These are phyloP conservation scores for Sisymbrium irio DNA, from an alignment of 345 rosid species.

Conservation along the genomic window DNA sequence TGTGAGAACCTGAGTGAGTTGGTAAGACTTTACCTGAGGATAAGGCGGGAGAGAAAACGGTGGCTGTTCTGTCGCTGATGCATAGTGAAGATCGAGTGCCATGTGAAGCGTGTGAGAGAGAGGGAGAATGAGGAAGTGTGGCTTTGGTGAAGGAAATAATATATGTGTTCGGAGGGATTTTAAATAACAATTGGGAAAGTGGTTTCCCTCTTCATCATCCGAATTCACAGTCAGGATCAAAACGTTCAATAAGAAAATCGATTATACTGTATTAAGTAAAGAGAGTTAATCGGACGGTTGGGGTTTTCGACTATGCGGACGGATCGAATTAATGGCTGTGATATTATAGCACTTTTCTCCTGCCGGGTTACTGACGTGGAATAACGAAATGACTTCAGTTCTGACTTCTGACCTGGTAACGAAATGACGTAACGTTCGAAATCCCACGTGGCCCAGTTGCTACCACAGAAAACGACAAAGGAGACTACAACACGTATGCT, in stretches of 20 bases:
- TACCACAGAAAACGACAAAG: not conserved
- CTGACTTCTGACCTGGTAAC: not conserved
- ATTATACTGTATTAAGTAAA: not conserved
- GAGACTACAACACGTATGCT: not conserved
- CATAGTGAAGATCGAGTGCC: constrained; percentile 26
- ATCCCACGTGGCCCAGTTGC: too few relatives aligned
- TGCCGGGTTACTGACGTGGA: constrained; percentile 36
- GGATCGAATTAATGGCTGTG: constrained; percentile 30
- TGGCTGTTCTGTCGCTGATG: not conserved
- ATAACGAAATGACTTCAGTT: not conserved
- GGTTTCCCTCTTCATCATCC: not conserved
- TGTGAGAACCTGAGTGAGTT: not conserved
- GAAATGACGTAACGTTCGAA: not conserved
- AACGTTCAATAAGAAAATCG: too few relatives aligned
- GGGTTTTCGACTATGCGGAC: not conserved
- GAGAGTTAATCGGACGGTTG: constrained; percentile 28
- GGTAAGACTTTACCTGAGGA: constrained; percentile 28
- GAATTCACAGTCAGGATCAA: not conserved
- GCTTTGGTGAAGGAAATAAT: not conserved
- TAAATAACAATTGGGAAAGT: constrained; percentile 16
- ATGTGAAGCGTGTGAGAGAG: constrained; percentile 1
- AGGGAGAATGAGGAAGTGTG: not conserved
- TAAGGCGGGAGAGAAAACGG: constrained; percentile 32
- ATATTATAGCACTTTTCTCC: not conserved
- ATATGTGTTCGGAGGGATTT: not conserved